These are phyloP conservation scores for Zangia roseola DNA, from an alignment of 768 basidiomycete species.

Conservation along the genomic window DNA sequence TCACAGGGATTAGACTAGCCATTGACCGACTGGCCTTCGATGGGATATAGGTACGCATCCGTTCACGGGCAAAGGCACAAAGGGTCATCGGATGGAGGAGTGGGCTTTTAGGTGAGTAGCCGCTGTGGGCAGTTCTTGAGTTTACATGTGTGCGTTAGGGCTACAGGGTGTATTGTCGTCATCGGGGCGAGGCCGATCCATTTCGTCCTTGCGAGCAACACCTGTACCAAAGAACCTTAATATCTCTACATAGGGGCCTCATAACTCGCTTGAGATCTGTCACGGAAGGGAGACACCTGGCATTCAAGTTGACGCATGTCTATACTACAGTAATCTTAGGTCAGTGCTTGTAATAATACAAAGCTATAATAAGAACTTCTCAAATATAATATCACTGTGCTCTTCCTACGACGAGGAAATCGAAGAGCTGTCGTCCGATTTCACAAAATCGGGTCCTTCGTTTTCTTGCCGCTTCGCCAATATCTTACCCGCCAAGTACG, in stretches of 20 bases:
- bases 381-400: neutral
- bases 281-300: neutral
- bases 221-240: conserved; percentile 8
- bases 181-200: conserved; percentile 8
- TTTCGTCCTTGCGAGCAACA: conserved; percentile 1
- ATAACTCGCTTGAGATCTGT: conserved; percentile 1
- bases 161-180: conserved; percentile 12
- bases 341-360: conserved; percentile 3
- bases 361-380: conserved; percentile 6
- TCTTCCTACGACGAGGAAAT: conserved; percentile 7
- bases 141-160: conserved; percentile 8
- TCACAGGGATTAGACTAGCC: conserved; percentile 7
- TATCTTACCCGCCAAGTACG: conserved; percentile 23
- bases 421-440: conserved; percentile 16
- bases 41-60: conserved; percentile 3
- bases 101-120: neutral
- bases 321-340: neutral
- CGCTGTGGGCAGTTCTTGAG: neutral
- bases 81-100: neutral
- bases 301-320: neutral
- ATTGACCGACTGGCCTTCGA: neutral
- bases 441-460: conserved; percentile 23
- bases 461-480: conserved; percentile 22
- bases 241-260: conserved; percentile 9
- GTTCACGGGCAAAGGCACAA: conserved; percentile 1